A percentile compares a stretch with the other conserved stretches of the same genome.
Evolutionary conservation across 2,329 filamentous ascomycete genomes (phyloP).

Genomic region (Trichoderma aggressivum): DNA sequence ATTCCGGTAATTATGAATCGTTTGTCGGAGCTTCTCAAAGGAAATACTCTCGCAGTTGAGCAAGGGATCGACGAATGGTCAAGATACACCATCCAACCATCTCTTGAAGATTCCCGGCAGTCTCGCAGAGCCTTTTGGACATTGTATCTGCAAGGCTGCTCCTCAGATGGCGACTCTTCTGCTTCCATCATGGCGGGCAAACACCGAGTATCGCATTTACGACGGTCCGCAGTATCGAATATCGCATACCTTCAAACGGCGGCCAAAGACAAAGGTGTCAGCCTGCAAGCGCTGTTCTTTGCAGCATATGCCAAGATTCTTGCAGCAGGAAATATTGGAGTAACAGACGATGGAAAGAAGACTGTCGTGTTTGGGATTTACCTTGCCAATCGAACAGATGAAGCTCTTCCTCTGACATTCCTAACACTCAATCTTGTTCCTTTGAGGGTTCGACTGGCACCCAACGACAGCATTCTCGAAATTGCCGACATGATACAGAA

Average conservation of each 20-base stretch:
- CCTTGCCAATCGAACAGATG: slow-evolving; percentile 68
- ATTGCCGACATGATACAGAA: slow-evolving; percentile 61
- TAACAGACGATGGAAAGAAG: background rate
- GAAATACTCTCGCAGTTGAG: background rate
- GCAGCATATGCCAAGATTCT: slow-evolving; percentile 60
- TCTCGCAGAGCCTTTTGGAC: slow-evolving; percentile 41
- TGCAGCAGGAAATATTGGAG: background rate
- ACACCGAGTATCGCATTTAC: slow-evolving; percentile 36
- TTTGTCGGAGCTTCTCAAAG: slow-evolving; percentile 21
- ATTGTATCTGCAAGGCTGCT: slow-evolving; percentile 33
- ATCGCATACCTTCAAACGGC: slow-evolving; percentile 30
- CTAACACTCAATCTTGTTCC: slow-evolving; percentile 81
- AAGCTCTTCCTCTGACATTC: slow-evolving; percentile 48
- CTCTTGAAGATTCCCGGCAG: slow-evolving; percentile 6
- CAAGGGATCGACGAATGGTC: slow-evolving; percentile 29
- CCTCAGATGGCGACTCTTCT: background rate
- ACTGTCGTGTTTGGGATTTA: slow-evolving; percentile 72
- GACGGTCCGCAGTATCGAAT: slow-evolving; percentile 44
- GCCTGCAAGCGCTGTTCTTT: slow-evolving; percentile 71
- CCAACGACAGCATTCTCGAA: slow-evolving; percentile 37
- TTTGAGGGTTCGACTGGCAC: slow-evolving; percentile 49
- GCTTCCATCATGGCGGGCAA: slow-evolving; percentile 9
- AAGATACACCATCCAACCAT: slow-evolving; percentile 21
- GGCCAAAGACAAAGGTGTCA: slow-evolving; percentile 54
- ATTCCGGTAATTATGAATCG: slow-evolving; percentile 59